Percentiles rank a stretch among this genome's conserved stretches.
Evolutionary conservation across 768 basidiomycete species (phyloP).

Genomic region (Gelatoporia subvermispora): DNA sequence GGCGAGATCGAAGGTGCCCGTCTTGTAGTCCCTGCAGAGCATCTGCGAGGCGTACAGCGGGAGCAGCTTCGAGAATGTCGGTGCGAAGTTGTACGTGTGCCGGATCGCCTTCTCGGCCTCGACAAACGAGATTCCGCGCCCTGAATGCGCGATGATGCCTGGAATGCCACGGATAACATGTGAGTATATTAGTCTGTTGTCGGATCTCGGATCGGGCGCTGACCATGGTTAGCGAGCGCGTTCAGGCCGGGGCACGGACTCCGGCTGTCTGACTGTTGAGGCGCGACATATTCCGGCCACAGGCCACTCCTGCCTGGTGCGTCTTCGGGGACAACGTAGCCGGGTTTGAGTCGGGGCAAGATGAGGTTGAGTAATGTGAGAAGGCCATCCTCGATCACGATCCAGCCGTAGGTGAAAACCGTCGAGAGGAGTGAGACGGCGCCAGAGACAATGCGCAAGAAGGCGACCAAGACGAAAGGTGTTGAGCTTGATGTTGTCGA

Average conservation of each 20-base stretch:
- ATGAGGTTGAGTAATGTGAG: slow-evolving; percentile 49
- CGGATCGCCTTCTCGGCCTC: slow-evolving; percentile 40
- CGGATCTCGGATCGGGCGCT: slow-evolving; percentile 1
- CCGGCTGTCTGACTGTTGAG: slow-evolving; percentile 57
- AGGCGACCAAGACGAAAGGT: neutral
- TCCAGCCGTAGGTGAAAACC: slow-evolving; percentile 5
- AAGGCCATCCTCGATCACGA: slow-evolving; percentile 45
- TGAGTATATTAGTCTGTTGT: neutral
- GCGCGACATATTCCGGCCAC: slow-evolving; percentile 61
- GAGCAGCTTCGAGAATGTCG: slow-evolving; percentile 64
- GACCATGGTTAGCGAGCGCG: slow-evolving; percentile 76
- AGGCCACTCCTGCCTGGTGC: slow-evolving; percentile 46
- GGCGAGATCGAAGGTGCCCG: slow-evolving; percentile 56
- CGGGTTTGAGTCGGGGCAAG: slow-evolving; percentile 40
- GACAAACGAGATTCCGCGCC: slow-evolving; percentile 63
- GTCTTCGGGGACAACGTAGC: slow-evolving; percentile 35
- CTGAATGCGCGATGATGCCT: slow-evolving; percentile 53
- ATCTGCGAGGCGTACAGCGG: slow-evolving; percentile 55
- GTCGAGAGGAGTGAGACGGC: neutral
- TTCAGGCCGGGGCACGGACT: slow-evolving; percentile 69
- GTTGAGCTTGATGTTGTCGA: neutral
- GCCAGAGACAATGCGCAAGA: neutral
- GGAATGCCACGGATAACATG: neutral
- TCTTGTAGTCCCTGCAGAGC: slow-evolving; percentile 50
- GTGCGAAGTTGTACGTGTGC: slow-evolving; percentile 62